Evolutionary conservation across 2,329 filamentous ascomycete genomes (phyloP), one percentile per base, ranked within the genome.

Genomic region (Paecilomyces fulvus): DNA sequence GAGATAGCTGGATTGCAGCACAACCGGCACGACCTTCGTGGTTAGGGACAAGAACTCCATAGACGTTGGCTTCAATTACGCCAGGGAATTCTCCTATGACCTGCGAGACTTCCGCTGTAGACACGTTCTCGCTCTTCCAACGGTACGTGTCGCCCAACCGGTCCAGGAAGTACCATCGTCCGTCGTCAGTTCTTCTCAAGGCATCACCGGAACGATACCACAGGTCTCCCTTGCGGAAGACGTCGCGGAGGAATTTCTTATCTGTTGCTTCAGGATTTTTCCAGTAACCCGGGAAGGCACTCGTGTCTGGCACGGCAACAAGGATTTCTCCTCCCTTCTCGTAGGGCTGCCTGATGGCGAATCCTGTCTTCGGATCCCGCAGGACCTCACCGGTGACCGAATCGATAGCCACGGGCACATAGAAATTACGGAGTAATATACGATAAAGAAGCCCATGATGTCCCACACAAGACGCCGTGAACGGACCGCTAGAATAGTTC

Each of bases 271-370:
- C 79, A 0, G 79, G 76, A 65, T 90, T 86, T 58, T 83, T 81
- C 71, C 83, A 86, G 69, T 92, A 92, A 1, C 88, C 88, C 11
- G 81, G 79, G 67, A 88, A 92, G 7, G 75, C 75, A 10, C 80
- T 72, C 49, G 82, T 79, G 52, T 78, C 73, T 0, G 83, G 79
- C 14, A 87, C 77, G 0, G 77, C 73, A n/a, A 90, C 82, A 28
- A 92, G 72, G 12, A 92, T 87, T 71, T 92, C 88, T n/a, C 88
- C 88, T 3, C 88, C 88, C 48, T 83, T 77, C 12, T 84, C 82
- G 65, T 88, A 88, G 0, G 83, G 70, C 52, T 81, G 79, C 28
- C 86, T 80, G 30, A 74, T 75, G 0, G 82, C 88, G 59, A 89
- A 88, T 0, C 87, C 87, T 0, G 87, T 90, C 61, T 80, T 79